These are phyloP conservation scores for Penicillium malachiteum DNA, from an alignment of 495 filamentous ascomycete species.

Conservation along the genomic window DNA sequence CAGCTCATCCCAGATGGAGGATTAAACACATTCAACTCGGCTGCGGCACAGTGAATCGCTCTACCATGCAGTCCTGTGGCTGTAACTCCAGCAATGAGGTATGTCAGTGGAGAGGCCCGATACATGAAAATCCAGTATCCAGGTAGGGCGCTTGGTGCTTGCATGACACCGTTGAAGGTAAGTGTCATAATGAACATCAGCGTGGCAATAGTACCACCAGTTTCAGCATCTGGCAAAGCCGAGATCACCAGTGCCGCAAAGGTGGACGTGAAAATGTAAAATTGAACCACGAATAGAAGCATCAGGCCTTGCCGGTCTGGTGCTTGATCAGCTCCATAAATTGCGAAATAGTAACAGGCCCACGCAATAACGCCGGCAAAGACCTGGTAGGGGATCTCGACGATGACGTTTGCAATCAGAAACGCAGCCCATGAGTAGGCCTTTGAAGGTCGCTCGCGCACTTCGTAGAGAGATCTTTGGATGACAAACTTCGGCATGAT, in stretches of 20 bases:
- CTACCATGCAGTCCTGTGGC: slow-evolving; percentile 60
- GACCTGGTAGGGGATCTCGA: slow-evolving; percentile 8
- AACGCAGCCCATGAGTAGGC: slow-evolving; percentile 68
- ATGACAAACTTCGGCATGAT: slow-evolving; percentile 69
- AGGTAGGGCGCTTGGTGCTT: slow-evolving; percentile 44
- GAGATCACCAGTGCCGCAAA: slow-evolving; percentile 60
- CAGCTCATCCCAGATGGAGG: slow-evolving; percentile 57
- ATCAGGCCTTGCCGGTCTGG: slow-evolving; percentile 48
- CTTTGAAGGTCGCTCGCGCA: slow-evolving; percentile 61
- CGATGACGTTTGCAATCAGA: slow-evolving; percentile 29
- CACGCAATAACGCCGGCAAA: slow-evolving; percentile 52
- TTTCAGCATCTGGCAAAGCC: slow-evolving; percentile 52
- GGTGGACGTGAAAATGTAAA: slow-evolving; percentile 64
- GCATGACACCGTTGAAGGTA: slow-evolving; percentile 62
- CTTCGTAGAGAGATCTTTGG: slow-evolving; percentile 60
- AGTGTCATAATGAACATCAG: slow-evolving; percentile 60
- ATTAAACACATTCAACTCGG: slow-evolving; percentile 58
- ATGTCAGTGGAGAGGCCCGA: slow-evolving; percentile 62
- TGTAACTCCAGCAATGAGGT: slow-evolving; percentile 63
- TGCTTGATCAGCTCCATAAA: slow-evolving; percentile 47
- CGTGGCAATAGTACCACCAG: slow-evolving; percentile 56
- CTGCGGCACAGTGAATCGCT: slow-evolving; percentile 55
- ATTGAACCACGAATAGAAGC: slow-evolving; percentile 47
- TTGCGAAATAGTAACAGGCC: slow-evolving; percentile 58
- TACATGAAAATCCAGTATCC: slow-evolving; percentile 75